Evolutionary conservation across 805 yeast species (phyloP), one percentile per base, ranked within the genome.

Genomic region (Candida insectalens): DNA sequence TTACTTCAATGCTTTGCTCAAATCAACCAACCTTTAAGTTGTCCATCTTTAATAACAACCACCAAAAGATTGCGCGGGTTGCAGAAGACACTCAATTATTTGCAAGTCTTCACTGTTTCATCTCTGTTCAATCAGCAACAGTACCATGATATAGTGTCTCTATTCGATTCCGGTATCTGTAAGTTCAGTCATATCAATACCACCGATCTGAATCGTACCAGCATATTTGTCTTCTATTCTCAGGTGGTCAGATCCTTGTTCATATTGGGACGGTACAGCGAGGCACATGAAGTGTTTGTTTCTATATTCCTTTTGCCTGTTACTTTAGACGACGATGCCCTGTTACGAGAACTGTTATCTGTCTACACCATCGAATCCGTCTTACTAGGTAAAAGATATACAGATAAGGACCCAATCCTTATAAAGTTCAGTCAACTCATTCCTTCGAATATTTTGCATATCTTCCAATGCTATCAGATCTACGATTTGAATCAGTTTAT

Each of bases 221-320:
- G 36, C 16, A 17, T 54, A 4, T 38, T 43, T 5, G 17, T 22
- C 1, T 47, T 49, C 27, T 50, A 45, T 32, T 42, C 39, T 19
- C 22, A 34, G 2, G 6, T 50, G 5, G 40, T 43, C 12, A 39
- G 36, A 17, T 37, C 55, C 1, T 33, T 49, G n/a, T 40, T 45
- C 19, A 38, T 44, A 28, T 16, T 33, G 12, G 29, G 34, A 5
- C n/a, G 34, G 3, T 47, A 42, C 28, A 10, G n/a, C 12, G 38
- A 39, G n/a, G 47, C 57, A 2, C 40, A 46, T 33, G 27, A 35
- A 3, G 15, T 42, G 5, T 45, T 43, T 25, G 47, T 39, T 27
- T 37, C 43, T 3, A 34, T 49, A 19, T 42, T 50, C 34, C 36
- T 35, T 12, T 23, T 47, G 9, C 46, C 47, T 2, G 23, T 39